A percentile compares a stretch with the other conserved stretches of the same genome.
phyloP scores from a whole-genome alignment of 192 early-diverging fungal genomes.

The Entophlyctis luteolus region DNA sequence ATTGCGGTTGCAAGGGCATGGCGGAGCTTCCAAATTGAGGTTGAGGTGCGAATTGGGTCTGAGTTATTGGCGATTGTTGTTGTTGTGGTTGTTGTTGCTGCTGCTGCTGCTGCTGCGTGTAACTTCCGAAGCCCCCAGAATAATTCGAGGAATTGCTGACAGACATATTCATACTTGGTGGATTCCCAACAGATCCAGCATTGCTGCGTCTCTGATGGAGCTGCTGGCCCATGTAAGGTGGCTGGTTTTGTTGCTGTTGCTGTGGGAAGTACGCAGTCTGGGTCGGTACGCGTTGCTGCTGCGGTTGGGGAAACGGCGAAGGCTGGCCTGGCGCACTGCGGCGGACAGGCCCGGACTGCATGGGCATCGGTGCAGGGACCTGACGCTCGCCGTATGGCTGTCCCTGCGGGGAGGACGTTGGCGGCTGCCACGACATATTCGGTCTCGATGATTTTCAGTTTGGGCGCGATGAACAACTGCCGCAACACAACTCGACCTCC shows the following conservation, averaged over 20 bases:
- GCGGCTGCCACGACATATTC: conserved; percentile 4
- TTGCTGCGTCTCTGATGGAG: neutral
- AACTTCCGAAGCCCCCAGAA: neutral
- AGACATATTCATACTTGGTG: neutral
- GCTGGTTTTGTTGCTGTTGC: neutral
- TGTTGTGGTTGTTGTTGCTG: neutral
- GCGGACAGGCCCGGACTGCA: neutral
- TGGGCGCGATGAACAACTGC: too few species aligned
- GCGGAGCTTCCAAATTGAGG: too few species aligned
- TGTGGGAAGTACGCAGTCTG: neutral
- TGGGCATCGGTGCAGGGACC: neutral
- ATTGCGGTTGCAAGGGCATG: too few species aligned
- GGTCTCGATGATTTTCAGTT: neutral
- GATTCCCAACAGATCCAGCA: neutral
- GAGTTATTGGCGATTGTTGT: neutral
- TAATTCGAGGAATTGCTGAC: neutral
- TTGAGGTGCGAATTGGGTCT: neutral
- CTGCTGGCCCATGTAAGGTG: neutral
- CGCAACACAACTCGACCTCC: too few species aligned
- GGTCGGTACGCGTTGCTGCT: neutral
- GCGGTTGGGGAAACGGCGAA: neutral
- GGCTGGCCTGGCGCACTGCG: neutral
- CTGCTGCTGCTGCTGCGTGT: neutral
- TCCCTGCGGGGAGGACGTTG: too few species aligned
- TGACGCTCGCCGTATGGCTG: neutral